Percentiles rank a stretch among this genome's conserved stretches.
Evolutionary conservation across 2,329 filamentous ascomycete species (phyloP).

Genomic region (Achaetomium macrosporum): DNA sequence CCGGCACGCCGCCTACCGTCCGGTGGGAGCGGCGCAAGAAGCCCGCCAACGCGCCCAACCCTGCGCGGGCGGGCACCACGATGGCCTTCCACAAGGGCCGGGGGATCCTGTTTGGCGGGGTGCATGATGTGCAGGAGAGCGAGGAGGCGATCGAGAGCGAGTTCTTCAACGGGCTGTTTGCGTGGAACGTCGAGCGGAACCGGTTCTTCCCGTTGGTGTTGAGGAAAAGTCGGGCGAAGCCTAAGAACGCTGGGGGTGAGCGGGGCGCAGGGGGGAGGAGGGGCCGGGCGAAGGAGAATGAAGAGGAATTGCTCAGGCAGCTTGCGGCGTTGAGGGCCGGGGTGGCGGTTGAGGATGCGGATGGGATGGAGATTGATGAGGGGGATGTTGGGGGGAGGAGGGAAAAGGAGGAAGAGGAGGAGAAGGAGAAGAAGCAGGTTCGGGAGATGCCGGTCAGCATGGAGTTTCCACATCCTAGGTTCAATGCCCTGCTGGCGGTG

Average conservation of each 20-base stretch:
- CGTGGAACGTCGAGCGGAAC: slow-evolving; percentile 94
- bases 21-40: slow-evolving; percentile 92
- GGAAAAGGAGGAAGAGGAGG: slow-evolving; percentile 38
- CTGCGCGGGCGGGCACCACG: slow-evolving; percentile 77
- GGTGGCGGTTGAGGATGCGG: slow-evolving; percentile 47
- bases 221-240: slow-evolving; percentile 60
- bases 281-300: slow-evolving; percentile 79
- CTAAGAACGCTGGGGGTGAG: slow-evolving; percentile 38
- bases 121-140: slow-evolving; percentile 84
- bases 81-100: slow-evolving; percentile 93
- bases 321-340: slow-evolving; percentile 79
- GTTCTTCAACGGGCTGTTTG: slow-evolving; percentile 88
- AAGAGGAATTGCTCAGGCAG: slow-evolving; percentile 83
- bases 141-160: slow-evolving; percentile 96
- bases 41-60: slow-evolving; percentile 81
- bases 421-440: slow-evolving; percentile 51
- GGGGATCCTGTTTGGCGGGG: slow-evolving; percentile 88
- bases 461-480: slow-evolving; percentile 83
- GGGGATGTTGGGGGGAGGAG: slow-evolving; percentile 23
- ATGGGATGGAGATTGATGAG: slow-evolving; percentile 38
- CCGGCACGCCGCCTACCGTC: slow-evolving; percentile 62
- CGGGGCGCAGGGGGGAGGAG: slow-evolving; percentile 54
- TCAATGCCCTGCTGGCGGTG: slow-evolving; percentile 85
- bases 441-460: slow-evolving; percentile 62
- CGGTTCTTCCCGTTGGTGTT: slow-evolving; percentile 82